Base-by-base conservation (phyloP, 768 basidiomycete species). In the Suillus subluteus region DNA sequence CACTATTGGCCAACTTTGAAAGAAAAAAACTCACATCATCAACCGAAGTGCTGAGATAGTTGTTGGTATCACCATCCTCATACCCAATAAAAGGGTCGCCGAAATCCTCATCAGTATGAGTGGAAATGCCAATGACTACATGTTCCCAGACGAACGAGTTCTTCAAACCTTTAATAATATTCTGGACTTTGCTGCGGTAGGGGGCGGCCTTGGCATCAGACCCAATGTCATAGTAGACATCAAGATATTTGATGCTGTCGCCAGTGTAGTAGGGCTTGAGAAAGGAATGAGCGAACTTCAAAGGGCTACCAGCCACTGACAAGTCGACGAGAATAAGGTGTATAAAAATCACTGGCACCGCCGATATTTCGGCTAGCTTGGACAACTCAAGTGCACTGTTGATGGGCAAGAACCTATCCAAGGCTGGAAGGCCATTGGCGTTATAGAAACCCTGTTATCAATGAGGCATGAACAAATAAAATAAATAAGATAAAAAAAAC, bases 11-110 rank as follows among this genome's bases (percentile, higher is more conserved):
- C 12, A 26, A 23, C 12, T 23, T 6, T 23, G n/a, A 43, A 21
- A 26, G 6, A 32, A 41, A 44, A 37, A 62, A 52, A 52, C 50
- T 52, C 50, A 43, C 61, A 41, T 62, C 61, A 44, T 62, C 23
- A 40, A 62, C 41, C 3, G 7, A 8, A 23, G 61, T 35, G 16
- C 16, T 32, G 13, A 30, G 1, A 62, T 38, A 15, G 6, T 8
- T 12, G 12, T 35, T n/a, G 26, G 11, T 1, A 12, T 6, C 38
- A 43, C 40, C 59, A 12, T 26, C 35, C 18, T 16, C 30, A 30
- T 54, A 54, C 26, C 43, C 26, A 30, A 21, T 30, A 7, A 62
- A 62, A 46, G 48, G 26, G 62, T 62, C n/a, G 12, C 43, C 2
- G 4, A 30, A 44, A 3, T 46, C 12, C 30, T 62, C 21, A 7